Conservation (phyloP, 805 yeast species). For the Candida tammaniensis region DNA sequence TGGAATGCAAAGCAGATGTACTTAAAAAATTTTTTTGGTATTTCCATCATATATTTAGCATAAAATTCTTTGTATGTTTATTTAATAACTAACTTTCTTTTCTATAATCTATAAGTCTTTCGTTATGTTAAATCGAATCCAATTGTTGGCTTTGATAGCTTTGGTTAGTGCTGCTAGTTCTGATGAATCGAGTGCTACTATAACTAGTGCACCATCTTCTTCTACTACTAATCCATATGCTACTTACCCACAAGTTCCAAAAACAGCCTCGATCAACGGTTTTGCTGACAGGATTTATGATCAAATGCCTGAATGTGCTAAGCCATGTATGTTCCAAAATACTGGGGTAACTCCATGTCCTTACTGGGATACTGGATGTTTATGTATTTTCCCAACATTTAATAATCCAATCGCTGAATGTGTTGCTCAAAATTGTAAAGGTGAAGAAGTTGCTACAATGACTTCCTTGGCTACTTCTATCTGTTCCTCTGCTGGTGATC, state of each 20-base stretch:
- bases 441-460: conserved; percentile 26
- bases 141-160: not conserved
- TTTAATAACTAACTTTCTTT: too few relatives aligned
- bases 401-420: conserved; percentile 31
- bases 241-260: conserved; percentile 44
- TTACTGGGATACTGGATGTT: conserved; percentile 47
- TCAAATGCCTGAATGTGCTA: conserved; percentile 40
- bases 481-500: conserved; percentile 32
- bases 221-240: conserved; percentile 23
- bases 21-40: too few relatives aligned
- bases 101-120: not conserved
- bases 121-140: conserved; percentile 5
- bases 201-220: conserved; percentile 6
- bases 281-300: conserved; percentile 44
- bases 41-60: too few relatives aligned
- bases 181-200: conserved; percentile 2
- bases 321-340: conserved; percentile 33
- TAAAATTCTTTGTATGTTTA: too few relatives aligned
- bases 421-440: conserved; percentile 35
- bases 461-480: conserved; percentile 28
- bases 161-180: conserved; percentile 2
- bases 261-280: conserved; percentile 47
- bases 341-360: conserved; percentile 42
- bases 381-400: conserved; percentile 37
- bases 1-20: too few relatives aligned